Base-by-base conservation (phyloP, 2,329 filamentous ascomycete genomes). In the Thermoascus crustaceus region DNA sequence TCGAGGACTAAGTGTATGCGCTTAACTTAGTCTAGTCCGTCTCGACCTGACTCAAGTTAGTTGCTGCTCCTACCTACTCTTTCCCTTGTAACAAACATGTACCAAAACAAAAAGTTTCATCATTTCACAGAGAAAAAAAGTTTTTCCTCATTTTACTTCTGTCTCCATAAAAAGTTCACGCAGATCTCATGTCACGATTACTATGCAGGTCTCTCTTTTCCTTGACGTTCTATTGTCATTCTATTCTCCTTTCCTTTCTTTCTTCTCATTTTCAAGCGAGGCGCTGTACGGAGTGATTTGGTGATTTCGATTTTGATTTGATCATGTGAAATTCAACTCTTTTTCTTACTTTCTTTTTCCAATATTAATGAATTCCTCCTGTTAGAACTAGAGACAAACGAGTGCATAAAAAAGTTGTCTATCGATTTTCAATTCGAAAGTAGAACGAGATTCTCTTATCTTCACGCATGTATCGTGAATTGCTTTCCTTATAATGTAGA, bases 1-100 rank as follows among this genome's bases (percentile, higher is more conserved):
- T 98, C 63, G 87, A 95, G 2, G 85, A 94, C 53, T 94, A 76
- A 66, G 45, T 14, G 31, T 11, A 7, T 13, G 5, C 13, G 17
- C 10, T 19, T 35, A 11, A 6, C 6, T 35, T 11, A 11, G 10
- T 29, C 14, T 17, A 29, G 6, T 13, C 14, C 13, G 13, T 29
- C 26, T n/a, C n/a, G n/a, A n/a, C n/a, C n/a, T n/a, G n/a, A n/a
- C n/a, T n/a, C n/a, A n/a, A n/a, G n/a, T n/a, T n/a, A n/a, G n/a
- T n/a, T n/a, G n/a, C n/a, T n/a, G n/a, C n/a, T n/a, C n/a, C n/a
- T n/a, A n/a, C n/a, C n/a, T n/a, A n/a, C n/a, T n/a, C n/a, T n/a
- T n/a, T n/a, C n/a, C n/a, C n/a, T n/a, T n/a, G n/a, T n/a, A n/a
- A n/a, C n/a, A n/a, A n/a, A n/a, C n/a, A n/a, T n/a, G n/a, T n/a